A percentile compares a stretch with the other conserved stretches of the same genome.
phyloP scores from a whole-genome alignment of 441 rosid species.

The Mallotus japonicus region DNA sequence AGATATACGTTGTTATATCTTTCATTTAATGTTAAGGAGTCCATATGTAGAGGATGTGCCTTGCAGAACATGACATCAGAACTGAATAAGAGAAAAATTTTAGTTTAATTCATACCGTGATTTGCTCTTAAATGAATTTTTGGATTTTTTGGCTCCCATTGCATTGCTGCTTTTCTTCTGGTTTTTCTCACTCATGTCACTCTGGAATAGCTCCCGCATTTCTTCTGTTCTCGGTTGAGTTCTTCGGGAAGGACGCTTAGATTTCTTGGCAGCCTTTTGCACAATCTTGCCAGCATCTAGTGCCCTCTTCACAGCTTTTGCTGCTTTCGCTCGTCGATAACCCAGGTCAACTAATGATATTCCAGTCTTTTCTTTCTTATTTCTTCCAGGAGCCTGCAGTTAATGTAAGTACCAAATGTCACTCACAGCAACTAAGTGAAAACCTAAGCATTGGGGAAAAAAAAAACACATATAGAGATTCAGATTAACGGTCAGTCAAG shows the following conservation, averaged over 20 bases:
- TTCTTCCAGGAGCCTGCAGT: conserved; percentile 50
- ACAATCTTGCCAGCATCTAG: conserved; percentile 65
- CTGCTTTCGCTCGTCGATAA: conserved; percentile 90
- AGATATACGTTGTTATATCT: not conserved
- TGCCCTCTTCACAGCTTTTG: conserved; percentile 75
- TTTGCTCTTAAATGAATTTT: conserved; percentile 90
- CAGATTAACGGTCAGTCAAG: not conserved
- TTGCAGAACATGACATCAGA: not conserved
- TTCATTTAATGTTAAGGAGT: not conserved
- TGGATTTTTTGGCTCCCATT: conserved; percentile 53
- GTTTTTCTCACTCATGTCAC: conserved; percentile 83
- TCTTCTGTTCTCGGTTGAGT: conserved; percentile 67
- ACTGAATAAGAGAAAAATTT: not conserved
- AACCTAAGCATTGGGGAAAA: not conserved
- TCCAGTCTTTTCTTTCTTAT: conserved; percentile 62
- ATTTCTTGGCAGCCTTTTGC: conserved; percentile 44
- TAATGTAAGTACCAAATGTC: conserved; percentile 7
- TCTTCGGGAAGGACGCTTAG: conserved; percentile 44
- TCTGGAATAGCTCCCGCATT: conserved; percentile 82
- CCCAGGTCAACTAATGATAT: conserved; percentile 74
- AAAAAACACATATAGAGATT: not conserved
- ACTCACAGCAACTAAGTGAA: conserved; percentile 3
- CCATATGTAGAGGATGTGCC: not conserved
- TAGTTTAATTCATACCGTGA: conserved; percentile 52
- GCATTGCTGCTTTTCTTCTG: conserved; percentile 46